Percentiles rank a stretch among this genome's conserved stretches.
These are phyloP conservation scores for Emergomyces africanus DNA, from an alignment of 2,329 filamentous ascomycete species.

Conservation along the genomic window DNA sequence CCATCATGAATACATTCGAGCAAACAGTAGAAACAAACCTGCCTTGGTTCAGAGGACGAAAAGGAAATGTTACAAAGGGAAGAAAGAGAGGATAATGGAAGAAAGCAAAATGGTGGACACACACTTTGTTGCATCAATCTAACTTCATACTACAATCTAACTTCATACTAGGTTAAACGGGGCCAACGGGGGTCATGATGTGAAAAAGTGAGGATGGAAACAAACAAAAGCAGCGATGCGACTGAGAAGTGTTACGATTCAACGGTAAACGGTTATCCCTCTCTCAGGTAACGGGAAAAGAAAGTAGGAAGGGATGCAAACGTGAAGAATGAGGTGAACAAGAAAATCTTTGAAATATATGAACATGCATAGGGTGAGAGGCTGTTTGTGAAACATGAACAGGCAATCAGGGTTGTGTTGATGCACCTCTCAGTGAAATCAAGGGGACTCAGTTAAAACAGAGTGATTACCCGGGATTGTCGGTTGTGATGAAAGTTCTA, in stretches of 20 bases:
- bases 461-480: not conserved
- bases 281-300: not conserved
- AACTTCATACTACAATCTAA: not conserved
- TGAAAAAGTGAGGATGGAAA: not conserved
- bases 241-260: not conserved
- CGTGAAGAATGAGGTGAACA: not conserved
- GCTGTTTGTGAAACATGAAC: not conserved
- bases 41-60: not conserved
- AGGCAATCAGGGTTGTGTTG: not conserved
- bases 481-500: not conserved
- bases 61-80: not conserved
- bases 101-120: not conserved
- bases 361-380: not conserved
- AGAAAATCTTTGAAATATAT: not conserved
- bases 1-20: not conserved
- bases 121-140: not conserved
- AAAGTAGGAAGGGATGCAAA: not conserved
- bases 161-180: not conserved
- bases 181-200: not conserved
- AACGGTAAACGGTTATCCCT: not conserved
- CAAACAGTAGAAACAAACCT: not conserved
- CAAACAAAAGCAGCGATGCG: not conserved
- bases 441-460: not conserved
- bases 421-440: not conserved
- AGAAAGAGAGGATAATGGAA: not conserved